Percentiles rank a stretch among this genome's conserved stretches.
These are phyloP conservation scores for Talaromyces funiculosus DNA, from an alignment of 2,329 filamentous ascomycete genomes.

Conservation along the genomic window DNA sequence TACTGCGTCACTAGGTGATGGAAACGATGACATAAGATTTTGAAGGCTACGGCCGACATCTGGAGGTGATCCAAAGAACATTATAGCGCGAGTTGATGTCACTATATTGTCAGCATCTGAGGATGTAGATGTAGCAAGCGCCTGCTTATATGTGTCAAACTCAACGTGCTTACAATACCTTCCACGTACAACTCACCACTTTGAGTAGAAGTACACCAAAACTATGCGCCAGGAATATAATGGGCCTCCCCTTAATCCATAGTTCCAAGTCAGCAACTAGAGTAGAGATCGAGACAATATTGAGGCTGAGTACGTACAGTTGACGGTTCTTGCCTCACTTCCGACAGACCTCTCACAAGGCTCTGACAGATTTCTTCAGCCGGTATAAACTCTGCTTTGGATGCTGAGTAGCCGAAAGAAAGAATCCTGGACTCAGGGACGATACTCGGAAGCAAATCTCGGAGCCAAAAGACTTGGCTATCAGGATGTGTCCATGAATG, in stretches of 20 bases:
- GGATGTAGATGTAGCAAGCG: neutral
- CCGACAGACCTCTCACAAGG: neutral
- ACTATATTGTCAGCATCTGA: neutral
- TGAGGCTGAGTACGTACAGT: neutral
- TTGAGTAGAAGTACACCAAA: conserved; percentile 11
- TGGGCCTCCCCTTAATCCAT: neutral
- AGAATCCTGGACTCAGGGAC: conserved; percentile 14
- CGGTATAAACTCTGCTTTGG: neutral
- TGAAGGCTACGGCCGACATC: neutral
- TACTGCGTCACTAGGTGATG: neutral
- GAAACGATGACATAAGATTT: neutral
- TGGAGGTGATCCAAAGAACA: conserved; percentile 12
- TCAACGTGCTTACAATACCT: neutral
- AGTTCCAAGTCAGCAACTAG: neutral
- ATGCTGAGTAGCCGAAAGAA: conserved; percentile 15
- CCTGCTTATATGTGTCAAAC: neutral
- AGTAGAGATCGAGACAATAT: neutral
- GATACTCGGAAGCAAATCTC: conserved; percentile 17
- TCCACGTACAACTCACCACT: neutral
- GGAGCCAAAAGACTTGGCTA: conserved; percentile 19
- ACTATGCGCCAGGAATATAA: conserved; percentile 13
- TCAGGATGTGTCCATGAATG: conserved; percentile 20
- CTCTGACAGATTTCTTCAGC: neutral
- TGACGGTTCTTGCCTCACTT: neutral
- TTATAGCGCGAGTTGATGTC: neutral